Evolutionary conservation across 163 green algal species (phyloP).

Genomic region (Scenedesmus sp.): DNA sequence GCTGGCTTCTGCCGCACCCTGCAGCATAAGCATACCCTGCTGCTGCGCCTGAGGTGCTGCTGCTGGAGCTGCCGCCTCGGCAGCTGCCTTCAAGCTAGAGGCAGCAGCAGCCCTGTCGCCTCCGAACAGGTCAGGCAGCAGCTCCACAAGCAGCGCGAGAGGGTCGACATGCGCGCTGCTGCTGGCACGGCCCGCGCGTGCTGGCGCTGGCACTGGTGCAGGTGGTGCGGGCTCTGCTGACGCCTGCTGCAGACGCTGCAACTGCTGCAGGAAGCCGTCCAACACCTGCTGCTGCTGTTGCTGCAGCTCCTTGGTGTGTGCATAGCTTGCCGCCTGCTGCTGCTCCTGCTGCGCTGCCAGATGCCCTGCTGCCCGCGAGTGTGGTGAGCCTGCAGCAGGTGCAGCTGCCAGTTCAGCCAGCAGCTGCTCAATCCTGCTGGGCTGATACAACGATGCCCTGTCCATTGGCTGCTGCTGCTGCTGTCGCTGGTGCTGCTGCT

Average conservation of each 20-base stretch:
- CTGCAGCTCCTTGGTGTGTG: slow-evolving; percentile 4
- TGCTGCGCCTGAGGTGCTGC: slow-evolving; percentile 9
- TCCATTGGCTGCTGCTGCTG: not conserved
- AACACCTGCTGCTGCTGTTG: slow-evolving; percentile 15
- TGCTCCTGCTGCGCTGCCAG: not conserved
- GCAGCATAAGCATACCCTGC: not conserved
- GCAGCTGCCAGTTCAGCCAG: not conserved
- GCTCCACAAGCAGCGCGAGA: not conserved
- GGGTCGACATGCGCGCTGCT: not conserved
- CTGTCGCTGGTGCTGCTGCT: slow-evolving; percentile 11
- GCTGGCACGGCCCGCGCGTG: not conserved
- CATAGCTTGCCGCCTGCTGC: not conserved
- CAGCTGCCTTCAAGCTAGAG: not conserved
- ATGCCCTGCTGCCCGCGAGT: not conserved
- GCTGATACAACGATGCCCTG: not conserved
- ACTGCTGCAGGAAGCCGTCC: not conserved
- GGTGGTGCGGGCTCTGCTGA: not conserved
- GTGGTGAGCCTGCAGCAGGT: not conserved
- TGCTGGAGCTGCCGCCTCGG: not conserved
- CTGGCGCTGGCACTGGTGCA: not conserved
- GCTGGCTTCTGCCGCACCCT: not conserved
- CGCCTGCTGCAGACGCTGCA: not conserved
- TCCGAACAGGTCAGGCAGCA: not conserved
- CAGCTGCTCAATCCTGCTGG: not conserved
- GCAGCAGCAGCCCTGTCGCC: not conserved